Base-by-base conservation (phyloP, 768 basidiomycete genomes). In the Lactarius evosmus region DNA sequence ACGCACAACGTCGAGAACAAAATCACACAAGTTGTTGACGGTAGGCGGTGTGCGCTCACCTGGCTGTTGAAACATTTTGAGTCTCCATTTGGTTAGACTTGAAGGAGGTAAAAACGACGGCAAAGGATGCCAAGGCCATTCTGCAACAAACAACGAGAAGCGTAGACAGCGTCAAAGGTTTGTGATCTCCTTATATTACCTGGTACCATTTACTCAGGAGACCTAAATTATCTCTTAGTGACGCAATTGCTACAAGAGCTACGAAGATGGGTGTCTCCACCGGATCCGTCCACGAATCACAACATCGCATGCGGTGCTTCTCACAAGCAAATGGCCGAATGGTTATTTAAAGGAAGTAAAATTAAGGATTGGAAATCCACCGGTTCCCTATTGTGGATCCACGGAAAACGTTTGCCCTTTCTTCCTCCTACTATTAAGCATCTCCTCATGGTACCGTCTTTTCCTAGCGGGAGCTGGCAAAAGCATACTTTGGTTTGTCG, bases 201-300 rank as follows among this genome's bases (percentile, higher is more conserved):
- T 29, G 1, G 8, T 9, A 11, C 27, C 30, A 17, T 38, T 27
- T 8, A 1, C 14, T 22, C 1, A 6, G 1, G 12, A 59, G 8
- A 16, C 36, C 29, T 17, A 30, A 51, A 7, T 40, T 7, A 17
- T 3, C 1, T n/a, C 14, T 14, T n/a, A 60, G 59, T 36, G 27
- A 22, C 40, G 7, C 12, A 58, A 50, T 1, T 34, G 1, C 58
- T 16, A 22, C 5, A 22, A 30, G 19, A 58, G 12, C 30, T 58
- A 14, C 8, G 3, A 16, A 58, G 1, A 14, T 58, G 57, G 57
- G 41, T 58, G 7, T 33, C 29, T 6, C 57, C 57, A 12, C 57
- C 57, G 5, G 41, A 58, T 33, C 32, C 44, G 33, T 58, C 44
- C 9, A 34, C 14, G 22, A 58, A 58, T 49, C 41, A 46, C 57